These are phyloP conservation scores for Scheffersomyces parashehatae DNA, from an alignment of 1,139 yeast genomes.

Conservation along the genomic window DNA sequence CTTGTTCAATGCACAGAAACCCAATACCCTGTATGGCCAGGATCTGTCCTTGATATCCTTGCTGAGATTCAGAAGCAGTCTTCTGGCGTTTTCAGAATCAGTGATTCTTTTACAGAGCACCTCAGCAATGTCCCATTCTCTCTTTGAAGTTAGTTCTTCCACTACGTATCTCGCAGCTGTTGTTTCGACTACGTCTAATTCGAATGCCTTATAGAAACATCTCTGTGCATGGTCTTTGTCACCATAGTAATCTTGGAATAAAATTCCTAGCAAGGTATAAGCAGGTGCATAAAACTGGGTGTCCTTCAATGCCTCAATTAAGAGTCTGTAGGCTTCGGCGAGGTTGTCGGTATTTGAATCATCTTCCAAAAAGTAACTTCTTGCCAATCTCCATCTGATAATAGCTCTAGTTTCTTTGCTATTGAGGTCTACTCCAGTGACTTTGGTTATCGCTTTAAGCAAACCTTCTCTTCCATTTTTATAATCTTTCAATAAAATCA, in stretches of 20 bases:
- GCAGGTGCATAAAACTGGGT: conserved; percentile 70
- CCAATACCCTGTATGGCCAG: conserved; percentile 91
- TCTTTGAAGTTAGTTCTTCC: conserved; percentile 58
- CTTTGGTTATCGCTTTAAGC: conserved; percentile 37
- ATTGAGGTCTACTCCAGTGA: conserved; percentile 52
- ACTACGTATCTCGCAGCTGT: conserved; percentile 75
- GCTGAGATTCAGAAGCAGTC: conserved; percentile 43
- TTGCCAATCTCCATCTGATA: conserved; percentile 72
- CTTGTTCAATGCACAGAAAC: conserved; percentile 70
- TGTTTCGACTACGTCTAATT: conserved; percentile 75
- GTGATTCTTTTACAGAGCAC: conserved; percentile 65
- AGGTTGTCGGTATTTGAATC: conserved; percentile 31
- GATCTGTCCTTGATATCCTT: conserved; percentile 34
- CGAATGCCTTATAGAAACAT: conserved; percentile 89
- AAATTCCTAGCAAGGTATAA: conserved; percentile 74
- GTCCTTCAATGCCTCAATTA: conserved; percentile 64
- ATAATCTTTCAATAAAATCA: conserved; percentile 52
- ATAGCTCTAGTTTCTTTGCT: conserved; percentile 59
- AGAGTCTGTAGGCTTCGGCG: conserved; percentile 45
- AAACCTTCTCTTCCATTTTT: conserved; percentile 58
- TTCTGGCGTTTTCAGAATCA: conserved; percentile 60
- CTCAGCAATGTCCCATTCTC: conserved; percentile 88
- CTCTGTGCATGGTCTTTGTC: conserved; percentile 76
- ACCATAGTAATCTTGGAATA: conserved; percentile 57
- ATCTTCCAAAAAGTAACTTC: conserved; percentile 40